These are phyloP conservation scores for Mucor saturninus DNA, from an alignment of 371 early-diverging fungal species.

Conservation along the genomic window DNA sequence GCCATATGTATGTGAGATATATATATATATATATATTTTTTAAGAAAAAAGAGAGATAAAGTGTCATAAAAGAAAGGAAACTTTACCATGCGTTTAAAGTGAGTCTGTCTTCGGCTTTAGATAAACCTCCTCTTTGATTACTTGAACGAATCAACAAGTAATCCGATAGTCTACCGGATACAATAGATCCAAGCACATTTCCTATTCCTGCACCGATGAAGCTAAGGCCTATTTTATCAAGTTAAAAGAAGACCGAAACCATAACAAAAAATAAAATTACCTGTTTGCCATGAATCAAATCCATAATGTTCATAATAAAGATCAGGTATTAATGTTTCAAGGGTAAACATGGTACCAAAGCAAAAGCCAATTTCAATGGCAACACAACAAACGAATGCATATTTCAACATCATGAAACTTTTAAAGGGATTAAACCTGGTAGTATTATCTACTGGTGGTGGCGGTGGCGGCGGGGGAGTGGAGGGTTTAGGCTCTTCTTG, in stretches of 20 bases:
- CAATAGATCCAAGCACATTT: conserved; percentile 43
- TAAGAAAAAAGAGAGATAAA: not conserved
- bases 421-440: conserved; percentile 31
- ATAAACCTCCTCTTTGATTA: conserved; percentile 29
- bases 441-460: no score
- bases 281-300: conserved; percentile 53
- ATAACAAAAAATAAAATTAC: conserved; percentile 15
- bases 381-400: conserved; percentile 16
- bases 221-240: conserved; percentile 35
- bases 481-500: no score
- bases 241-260: not conserved
- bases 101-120: conserved; percentile 46
- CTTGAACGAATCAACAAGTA: conserved; percentile 34
- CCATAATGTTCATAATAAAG: conserved; percentile 38
- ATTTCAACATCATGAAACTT: conserved; percentile 16
- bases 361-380: conserved; percentile 26
- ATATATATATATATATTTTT: not conserved
- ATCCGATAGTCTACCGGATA: conserved; percentile 45
- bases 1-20: not conserved
- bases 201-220: conserved; percentile 51
- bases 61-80: not conserved
- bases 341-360: conserved; percentile 44
- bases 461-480: no score
- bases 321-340: conserved; percentile 51
- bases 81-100: conserved; percentile 47